Conservation (phyloP, 441 rosid species). For the Populus trichocarpa region DNA sequence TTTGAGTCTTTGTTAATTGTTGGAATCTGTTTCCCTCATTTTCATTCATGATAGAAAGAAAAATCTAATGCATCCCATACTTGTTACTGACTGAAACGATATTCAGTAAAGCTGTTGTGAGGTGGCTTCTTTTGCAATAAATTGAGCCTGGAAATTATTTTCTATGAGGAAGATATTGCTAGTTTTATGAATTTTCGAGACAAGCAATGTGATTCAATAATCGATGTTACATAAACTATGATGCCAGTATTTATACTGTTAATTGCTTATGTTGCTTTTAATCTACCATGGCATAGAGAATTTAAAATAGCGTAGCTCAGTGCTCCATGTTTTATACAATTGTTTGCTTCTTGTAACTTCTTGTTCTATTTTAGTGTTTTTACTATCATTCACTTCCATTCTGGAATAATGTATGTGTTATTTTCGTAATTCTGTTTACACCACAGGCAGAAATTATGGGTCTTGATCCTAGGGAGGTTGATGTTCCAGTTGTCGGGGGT, state of each 20-base stretch:
- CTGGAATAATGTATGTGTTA: background rate
- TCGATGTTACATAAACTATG: background rate
- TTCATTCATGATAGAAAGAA: background rate
- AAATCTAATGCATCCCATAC: background rate
- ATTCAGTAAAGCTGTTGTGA: background rate
- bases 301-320: background rate
- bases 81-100: background rate
- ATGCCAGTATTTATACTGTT: background rate
- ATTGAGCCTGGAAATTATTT: background rate
- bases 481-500: constrained; percentile 83
- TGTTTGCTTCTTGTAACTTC: background rate
- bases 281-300: background rate
- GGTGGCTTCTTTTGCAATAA: background rate
- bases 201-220: background rate
- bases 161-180: background rate
- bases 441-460: constrained; percentile 72
- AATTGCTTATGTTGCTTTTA: background rate
- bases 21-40: background rate
- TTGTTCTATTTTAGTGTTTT: background rate
- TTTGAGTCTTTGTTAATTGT: background rate
- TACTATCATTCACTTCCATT: background rate
- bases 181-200: background rate
- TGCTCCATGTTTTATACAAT: background rate
- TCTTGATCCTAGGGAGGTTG: constrained; percentile 75
- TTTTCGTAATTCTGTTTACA: background rate